Conservation (phyloP, 345 rosid genomes). For the Punica granatum region DNA sequence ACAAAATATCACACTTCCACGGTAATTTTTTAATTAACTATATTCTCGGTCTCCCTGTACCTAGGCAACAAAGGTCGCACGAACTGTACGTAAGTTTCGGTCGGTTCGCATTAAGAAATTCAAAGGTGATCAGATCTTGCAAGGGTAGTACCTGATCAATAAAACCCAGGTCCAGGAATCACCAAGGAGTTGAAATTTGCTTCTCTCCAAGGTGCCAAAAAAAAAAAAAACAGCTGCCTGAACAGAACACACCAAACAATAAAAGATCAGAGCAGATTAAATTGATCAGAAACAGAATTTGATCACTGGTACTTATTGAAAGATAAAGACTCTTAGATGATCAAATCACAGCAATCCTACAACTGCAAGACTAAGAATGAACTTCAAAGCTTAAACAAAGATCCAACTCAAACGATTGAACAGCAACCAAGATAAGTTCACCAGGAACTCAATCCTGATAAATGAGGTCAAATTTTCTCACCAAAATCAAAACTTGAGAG, state of each 20-base stretch:
- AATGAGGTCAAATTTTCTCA: neutral
- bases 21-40: neutral
- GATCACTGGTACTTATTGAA: neutral
- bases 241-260: neutral
- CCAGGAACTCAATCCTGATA: neutral
- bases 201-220: no score
- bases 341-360: neutral
- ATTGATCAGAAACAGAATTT: neutral
- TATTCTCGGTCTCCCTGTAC: neutral
- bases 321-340: neutral
- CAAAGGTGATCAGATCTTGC: neutral
- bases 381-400: neutral
- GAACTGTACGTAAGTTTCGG: neutral
- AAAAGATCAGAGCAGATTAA: neutral
- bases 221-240: neutral
- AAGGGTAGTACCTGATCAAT: conserved; percentile 13
- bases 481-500: neutral
- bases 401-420: neutral
- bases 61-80: neutral
- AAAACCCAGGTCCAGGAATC: conserved; percentile 20
- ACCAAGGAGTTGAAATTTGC: neutral
- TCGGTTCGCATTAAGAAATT: neutral
- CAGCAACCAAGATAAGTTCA: neutral
- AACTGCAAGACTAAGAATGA: neutral
- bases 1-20: neutral